phyloP scores from a whole-genome alignment of 345 rosid species.

The Aquilaria sinensis region DNA sequence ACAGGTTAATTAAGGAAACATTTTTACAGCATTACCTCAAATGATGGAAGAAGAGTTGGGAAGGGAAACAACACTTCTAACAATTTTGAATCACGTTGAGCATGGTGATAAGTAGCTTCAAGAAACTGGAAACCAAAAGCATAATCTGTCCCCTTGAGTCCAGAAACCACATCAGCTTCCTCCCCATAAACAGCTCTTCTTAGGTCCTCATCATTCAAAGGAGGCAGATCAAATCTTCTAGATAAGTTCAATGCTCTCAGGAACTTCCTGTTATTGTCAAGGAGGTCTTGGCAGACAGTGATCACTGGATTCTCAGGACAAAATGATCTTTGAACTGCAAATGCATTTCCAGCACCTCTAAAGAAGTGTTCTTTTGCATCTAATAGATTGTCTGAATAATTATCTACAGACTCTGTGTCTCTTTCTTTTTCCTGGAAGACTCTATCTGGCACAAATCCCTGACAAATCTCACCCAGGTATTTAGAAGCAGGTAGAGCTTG shows the following conservation, averaged over 20 bases:
- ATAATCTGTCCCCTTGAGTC: constrained; percentile 57
- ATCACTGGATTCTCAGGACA: constrained; percentile 78
- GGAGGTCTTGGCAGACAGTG: constrained; percentile 49
- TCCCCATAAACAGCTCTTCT: constrained; percentile 58
- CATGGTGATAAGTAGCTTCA: constrained; percentile 48
- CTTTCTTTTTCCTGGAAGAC: constrained; percentile 34
- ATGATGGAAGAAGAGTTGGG: constrained; percentile 88
- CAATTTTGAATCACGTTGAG: constrained; percentile 46
- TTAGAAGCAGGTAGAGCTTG: constrained; percentile 27
- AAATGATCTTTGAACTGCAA: constrained; percentile 32
- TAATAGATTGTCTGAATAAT: constrained; percentile 21
- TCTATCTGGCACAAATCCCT: constrained; percentile 43
- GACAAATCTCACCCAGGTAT: constrained; percentile 52
- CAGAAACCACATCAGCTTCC: constrained; percentile 24
- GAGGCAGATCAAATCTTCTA: constrained; percentile 52
- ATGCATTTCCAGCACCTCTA: constrained; percentile 20
- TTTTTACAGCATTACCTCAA: constrained; percentile 44
- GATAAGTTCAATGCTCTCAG: constrained; percentile 58
- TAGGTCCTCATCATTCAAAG: constrained; percentile 65
- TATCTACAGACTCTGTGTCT: constrained; percentile 25
- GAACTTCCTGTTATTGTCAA: constrained; percentile 40
- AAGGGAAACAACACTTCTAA: constrained; percentile 81
- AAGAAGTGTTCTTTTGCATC: constrained; percentile 16
- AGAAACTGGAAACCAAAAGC: constrained; percentile 70
- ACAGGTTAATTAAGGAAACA: neutral